Percentiles rank a stretch among this genome's conserved stretches.
Evolutionary conservation across 2,329 filamentous ascomycete species (phyloP).

Genomic region (Aspergillus versicolor): DNA sequence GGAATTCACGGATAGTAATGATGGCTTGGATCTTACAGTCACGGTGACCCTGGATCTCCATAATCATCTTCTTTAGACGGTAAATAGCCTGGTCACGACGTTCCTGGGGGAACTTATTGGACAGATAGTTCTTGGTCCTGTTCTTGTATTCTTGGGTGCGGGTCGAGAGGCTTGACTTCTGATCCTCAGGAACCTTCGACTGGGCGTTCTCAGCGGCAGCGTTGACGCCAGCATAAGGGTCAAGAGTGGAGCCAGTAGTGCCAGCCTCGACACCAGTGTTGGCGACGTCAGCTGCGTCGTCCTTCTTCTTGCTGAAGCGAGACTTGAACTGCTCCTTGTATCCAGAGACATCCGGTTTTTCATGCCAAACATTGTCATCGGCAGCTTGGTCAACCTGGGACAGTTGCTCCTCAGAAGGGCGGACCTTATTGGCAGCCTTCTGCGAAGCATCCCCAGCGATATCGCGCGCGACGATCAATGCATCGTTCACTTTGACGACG

Average conservation of each 20-base stretch:
- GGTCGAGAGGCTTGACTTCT: conserved; percentile 59
- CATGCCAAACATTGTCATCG: conserved; percentile 91
- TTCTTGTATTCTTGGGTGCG: conserved; percentile 38
- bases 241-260: conserved; percentile 54
- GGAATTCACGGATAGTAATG: not conserved
- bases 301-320: conserved; percentile 51
- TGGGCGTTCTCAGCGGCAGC: conserved; percentile 39
- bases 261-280: conserved; percentile 55
- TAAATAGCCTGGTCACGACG: conserved; percentile 89
- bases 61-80: conserved; percentile 95
- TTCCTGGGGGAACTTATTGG: conserved; percentile 85
- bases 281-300: conserved; percentile 57
- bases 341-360: conserved; percentile 72
- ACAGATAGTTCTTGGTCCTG: conserved; percentile 70
- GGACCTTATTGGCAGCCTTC: conserved; percentile 72
- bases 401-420: conserved; percentile 75
- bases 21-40: conserved; percentile 59
- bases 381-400: conserved; percentile 78
- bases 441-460: conserved; percentile 87
- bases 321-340: conserved; percentile 65
- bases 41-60: conserved; percentile 92
- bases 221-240: conserved; percentile 47
- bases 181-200: conserved; percentile 60
- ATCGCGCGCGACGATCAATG: conserved; percentile 76
- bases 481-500: conserved; percentile 64